Percentiles rank a stretch among this genome's conserved stretches.
These are phyloP conservation scores for Taiwanofungus camphoratus DNA, from an alignment of 1,284 basidiomycete species.

Conservation along the genomic window DNA sequence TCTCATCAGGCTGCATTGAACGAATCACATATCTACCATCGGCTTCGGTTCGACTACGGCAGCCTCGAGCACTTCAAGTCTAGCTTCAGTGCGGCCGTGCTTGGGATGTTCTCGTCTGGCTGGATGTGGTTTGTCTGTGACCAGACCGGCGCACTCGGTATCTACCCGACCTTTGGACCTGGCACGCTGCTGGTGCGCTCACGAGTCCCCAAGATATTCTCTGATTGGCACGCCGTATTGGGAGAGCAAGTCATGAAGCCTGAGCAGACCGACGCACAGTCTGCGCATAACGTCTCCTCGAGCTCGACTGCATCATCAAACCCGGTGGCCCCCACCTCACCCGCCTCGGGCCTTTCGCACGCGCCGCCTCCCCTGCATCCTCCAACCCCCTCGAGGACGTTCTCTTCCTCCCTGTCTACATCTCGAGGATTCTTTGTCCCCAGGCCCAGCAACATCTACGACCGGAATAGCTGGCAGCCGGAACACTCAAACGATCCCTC, in stretches of 20 bases:
- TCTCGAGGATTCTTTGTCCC: not conserved
- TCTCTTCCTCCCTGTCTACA: constrained; percentile 12
- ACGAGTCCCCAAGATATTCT: constrained; percentile 18
- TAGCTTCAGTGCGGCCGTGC: constrained; percentile 69
- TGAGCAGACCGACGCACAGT: too few relatives aligned
- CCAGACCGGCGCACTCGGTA: constrained; percentile 53
- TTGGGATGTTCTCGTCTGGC: constrained; percentile 78
- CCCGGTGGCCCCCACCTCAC: constrained; percentile 22
- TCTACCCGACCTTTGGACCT: constrained; percentile 83
- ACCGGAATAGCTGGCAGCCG: not conserved
- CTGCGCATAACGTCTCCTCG: too few relatives aligned
- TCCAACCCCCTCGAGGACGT: constrained; percentile 23
- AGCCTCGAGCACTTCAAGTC: constrained; percentile 70
- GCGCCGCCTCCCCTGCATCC: constrained; percentile 20
- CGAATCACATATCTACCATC: constrained; percentile 29
- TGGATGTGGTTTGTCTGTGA: constrained; percentile 88
- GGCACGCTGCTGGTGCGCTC: constrained; percentile 84
- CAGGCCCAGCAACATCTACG: constrained; percentile 4
- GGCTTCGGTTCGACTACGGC: constrained; percentile 53
- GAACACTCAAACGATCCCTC: not conserved
- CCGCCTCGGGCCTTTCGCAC: constrained; percentile 27
- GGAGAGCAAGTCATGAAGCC: too few relatives aligned
- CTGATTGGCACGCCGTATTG: too few relatives aligned
- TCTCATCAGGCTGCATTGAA: constrained; percentile 39
- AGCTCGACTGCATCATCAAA: constrained; percentile 6